Evolutionary conservation across 2,329 filamentous ascomycete species (phyloP).

Genomic region (Aspergillus sp.): DNA sequence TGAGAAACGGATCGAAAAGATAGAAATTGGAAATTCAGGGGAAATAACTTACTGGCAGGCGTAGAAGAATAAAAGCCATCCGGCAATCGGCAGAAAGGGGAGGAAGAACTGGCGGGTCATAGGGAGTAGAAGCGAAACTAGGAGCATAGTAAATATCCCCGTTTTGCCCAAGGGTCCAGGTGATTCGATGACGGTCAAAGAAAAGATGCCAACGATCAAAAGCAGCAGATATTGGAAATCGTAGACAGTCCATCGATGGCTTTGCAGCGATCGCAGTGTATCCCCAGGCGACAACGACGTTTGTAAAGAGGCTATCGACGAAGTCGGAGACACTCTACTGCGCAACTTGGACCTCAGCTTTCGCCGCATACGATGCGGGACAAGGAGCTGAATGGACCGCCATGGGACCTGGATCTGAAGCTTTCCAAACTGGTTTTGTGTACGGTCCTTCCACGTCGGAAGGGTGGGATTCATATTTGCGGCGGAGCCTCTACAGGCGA

Average conservation of each 20-base stretch:
- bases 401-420: slow-evolving; percentile 49
- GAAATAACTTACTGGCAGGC: slow-evolving; percentile 77
- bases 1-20: not conserved
- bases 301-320: slow-evolving; percentile 73
- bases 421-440: slow-evolving; percentile 45
- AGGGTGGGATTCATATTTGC: slow-evolving; percentile 37
- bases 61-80: slow-evolving; percentile 89
- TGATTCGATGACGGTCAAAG: slow-evolving; percentile 74
- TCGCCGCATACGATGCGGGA: slow-evolving; percentile 66
- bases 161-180: slow-evolving; percentile 79
- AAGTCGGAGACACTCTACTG: slow-evolving; percentile 64
- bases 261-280: slow-evolving; percentile 71
- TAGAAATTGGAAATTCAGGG: not conserved
- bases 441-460: slow-evolving; percentile 49
- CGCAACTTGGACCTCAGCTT: slow-evolving; percentile 69
- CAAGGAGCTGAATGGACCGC: slow-evolving; percentile 50
- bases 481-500: slow-evolving; percentile 20
- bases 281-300: slow-evolving; percentile 80
- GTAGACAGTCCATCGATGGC: slow-evolving; percentile 76
- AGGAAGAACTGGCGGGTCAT: slow-evolving; percentile 88
- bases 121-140: slow-evolving; percentile 73
- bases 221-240: slow-evolving; percentile 83
- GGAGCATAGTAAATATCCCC: slow-evolving; percentile 64
- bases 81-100: slow-evolving; percentile 79
- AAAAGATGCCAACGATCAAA: slow-evolving; percentile 74